phyloP scores from a whole-genome alignment of 2,329 filamentous ascomycete species.

The Domatiomyces globalis region DNA sequence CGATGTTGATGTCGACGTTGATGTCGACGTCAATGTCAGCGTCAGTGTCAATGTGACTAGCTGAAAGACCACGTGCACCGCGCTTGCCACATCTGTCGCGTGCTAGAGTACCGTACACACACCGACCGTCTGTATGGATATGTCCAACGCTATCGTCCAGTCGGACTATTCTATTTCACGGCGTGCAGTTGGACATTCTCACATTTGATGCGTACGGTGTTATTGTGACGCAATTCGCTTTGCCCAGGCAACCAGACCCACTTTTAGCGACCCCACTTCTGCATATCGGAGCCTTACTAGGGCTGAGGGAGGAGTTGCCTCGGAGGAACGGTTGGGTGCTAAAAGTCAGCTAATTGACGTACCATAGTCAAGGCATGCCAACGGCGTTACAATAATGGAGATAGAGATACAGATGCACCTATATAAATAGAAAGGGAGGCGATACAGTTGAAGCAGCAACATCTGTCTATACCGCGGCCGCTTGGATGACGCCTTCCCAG shows the following conservation, averaged over 20 bases:
- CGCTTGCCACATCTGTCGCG: neutral
- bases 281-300: neutral
- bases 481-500: constrained; percentile 46
- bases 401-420: neutral
- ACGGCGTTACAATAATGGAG: too few species aligned
- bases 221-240: neutral
- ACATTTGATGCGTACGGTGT: neutral
- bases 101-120: too few species aligned
- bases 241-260: neutral
- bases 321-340: too few species aligned
- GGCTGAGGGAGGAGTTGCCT: neutral
- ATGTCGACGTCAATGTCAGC: too few species aligned
- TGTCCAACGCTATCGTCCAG: too few species aligned
- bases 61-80: neutral
- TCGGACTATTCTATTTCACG: neutral
- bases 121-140: too few species aligned
- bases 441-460: neutral
- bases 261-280: neutral
- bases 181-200: neutral
- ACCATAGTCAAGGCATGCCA: too few species aligned
- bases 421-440: neutral
- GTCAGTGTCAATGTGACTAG: too few species aligned
- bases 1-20: too few species aligned
- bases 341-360: too few species aligned
- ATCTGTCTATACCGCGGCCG: constrained; percentile 11